Evolutionary conservation across 2,329 filamentous ascomycete species (phyloP).

Genomic region (Sporothrix brasiliensis): DNA sequence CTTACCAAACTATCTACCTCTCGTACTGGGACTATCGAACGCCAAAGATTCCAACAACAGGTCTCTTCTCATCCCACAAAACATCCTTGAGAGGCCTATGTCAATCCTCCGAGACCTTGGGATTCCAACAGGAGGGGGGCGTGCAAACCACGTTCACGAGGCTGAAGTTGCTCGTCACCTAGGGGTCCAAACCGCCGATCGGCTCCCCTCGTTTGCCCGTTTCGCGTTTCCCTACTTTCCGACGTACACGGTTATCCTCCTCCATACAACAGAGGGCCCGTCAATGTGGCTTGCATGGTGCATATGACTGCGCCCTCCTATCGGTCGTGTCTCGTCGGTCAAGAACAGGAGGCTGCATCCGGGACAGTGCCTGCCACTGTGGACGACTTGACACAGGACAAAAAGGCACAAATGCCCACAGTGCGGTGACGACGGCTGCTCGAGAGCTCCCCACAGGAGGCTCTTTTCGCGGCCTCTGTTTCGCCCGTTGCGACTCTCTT

Average conservation of each 20-base stretch:
- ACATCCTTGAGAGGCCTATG: no score
- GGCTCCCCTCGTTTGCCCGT: background rate
- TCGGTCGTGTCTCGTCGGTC: background rate
- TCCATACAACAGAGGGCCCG: no score
- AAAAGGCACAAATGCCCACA: conserved; percentile 8
- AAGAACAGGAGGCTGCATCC: background rate
- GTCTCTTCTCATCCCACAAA: background rate
- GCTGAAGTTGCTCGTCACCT: conserved; percentile 5
- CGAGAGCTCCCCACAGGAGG: background rate
- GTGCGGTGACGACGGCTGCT: background rate
- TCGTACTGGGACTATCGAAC: background rate
- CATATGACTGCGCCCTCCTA: conserved; percentile 1
- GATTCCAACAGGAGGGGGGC: background rate
- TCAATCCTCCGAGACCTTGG: background rate
- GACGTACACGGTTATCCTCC: no score
- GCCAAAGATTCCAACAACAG: background rate
- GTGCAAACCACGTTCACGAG: background rate
- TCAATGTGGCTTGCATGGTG: conserved; percentile 6
- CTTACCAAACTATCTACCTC: background rate
- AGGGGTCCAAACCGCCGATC: background rate
- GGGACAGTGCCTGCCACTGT: conserved; percentile 11
- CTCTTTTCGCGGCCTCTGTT: conserved; percentile 18
- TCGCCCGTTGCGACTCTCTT: background rate
- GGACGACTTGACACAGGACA: background rate
- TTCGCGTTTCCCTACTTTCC: background rate